A percentile compares a stretch with the other conserved stretches of the same genome.
phyloP scores from a whole-genome alignment of 306 rosid genomes.

The Dalbergia cochinchinensis region DNA sequence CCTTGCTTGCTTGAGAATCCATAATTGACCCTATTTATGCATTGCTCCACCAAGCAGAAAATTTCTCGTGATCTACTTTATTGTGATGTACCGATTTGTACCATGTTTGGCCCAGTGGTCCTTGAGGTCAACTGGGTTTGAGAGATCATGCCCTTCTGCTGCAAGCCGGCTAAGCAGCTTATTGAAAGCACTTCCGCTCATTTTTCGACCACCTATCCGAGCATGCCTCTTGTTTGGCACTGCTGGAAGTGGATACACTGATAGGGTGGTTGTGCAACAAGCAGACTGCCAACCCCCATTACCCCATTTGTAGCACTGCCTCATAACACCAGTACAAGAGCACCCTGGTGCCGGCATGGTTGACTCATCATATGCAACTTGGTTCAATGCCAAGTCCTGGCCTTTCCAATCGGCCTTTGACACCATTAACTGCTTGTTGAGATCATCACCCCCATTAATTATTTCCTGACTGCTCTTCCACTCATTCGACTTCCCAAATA shows the following conservation, averaged over 20 bases:
- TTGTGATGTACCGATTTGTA: conserved; percentile 97
- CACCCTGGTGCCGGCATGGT: conserved; percentile 97
- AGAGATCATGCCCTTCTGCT: conserved; percentile 94
- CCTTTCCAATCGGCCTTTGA: conserved; percentile 96
- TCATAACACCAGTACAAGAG: conserved; percentile 83
- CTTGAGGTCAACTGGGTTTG: conserved; percentile 90
- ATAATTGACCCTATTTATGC: conserved; percentile 27
- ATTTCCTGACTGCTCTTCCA: conserved; percentile 82
- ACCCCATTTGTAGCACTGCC: conserved; percentile 99
- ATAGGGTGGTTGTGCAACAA: conserved; percentile 90
- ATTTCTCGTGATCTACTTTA: conserved; percentile 61
- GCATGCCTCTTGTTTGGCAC: conserved; percentile 99
- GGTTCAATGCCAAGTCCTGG: conserved; percentile 91
- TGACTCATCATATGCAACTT: conserved; percentile 88
- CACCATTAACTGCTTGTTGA: conserved; percentile 66
- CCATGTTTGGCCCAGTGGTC: conserved; percentile 99
- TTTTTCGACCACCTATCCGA: conserved; percentile 92
- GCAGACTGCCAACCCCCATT: conserved; percentile 99
- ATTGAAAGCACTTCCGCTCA: conserved; percentile 98
- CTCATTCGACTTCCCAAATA: conserved; percentile 72
- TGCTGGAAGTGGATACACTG: conserved; percentile 93
- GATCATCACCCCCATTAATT: conserved; percentile 74
- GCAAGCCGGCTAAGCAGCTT: conserved; percentile 93
- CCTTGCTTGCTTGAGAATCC: conserved; percentile 26
- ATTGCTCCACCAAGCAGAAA: conserved; percentile 13